A percentile compares a stretch with the other conserved stretches of the same genome.
phyloP scores from a whole-genome alignment of 2,329 filamentous ascomycete genomes.

The Orbilia javanica region DNA sequence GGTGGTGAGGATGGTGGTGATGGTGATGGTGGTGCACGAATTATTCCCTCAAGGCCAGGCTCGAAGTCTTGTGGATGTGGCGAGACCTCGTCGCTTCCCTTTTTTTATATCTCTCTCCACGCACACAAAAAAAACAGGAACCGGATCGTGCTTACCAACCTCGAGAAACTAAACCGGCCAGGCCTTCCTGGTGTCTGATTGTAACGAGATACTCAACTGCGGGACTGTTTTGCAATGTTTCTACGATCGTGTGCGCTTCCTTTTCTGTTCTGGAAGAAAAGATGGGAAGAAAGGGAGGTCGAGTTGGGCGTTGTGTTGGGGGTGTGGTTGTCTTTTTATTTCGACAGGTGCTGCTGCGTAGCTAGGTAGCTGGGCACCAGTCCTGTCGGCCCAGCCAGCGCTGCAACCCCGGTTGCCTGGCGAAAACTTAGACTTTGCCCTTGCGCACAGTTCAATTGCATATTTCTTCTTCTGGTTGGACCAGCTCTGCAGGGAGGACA shows the following conservation, averaged over 20 bases:
- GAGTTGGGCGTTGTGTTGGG: conserved; percentile 39
- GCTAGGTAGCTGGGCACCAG: no score
- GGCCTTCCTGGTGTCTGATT: conserved; percentile 1
- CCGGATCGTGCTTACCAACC: conserved; percentile 22
- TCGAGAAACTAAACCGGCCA: conserved; percentile 21
- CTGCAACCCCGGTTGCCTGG: conserved; percentile 35
- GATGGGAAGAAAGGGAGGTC: conserved; percentile 25
- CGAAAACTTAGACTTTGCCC: conserved; percentile 42
- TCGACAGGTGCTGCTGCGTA: conserved; percentile 17
- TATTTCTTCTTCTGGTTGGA: conserved; percentile 42
- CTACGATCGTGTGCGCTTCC: conserved; percentile 15
- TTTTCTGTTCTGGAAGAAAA: conserved; percentile 7
- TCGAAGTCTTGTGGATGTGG: conserved; percentile 23
- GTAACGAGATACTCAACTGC: background rate
- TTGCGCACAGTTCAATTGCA: conserved; percentile 3
- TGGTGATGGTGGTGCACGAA: conserved; percentile 3
- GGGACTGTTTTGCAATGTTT: background rate
- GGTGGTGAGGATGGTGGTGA: conserved; percentile 12
- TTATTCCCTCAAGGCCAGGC: conserved; percentile 34
- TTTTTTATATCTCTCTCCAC: background rate
- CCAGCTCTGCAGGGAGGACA: background rate
- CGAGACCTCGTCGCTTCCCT: conserved; percentile 34
- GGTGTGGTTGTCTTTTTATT: conserved; percentile 56
- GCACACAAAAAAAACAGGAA: conserved; percentile 1
- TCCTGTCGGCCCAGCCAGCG: no score